Evolutionary conservation across 768 basidiomycete genomes (phyloP), one percentile per base, ranked within the genome.

Genomic region (Agrocybe chaxingu): DNA sequence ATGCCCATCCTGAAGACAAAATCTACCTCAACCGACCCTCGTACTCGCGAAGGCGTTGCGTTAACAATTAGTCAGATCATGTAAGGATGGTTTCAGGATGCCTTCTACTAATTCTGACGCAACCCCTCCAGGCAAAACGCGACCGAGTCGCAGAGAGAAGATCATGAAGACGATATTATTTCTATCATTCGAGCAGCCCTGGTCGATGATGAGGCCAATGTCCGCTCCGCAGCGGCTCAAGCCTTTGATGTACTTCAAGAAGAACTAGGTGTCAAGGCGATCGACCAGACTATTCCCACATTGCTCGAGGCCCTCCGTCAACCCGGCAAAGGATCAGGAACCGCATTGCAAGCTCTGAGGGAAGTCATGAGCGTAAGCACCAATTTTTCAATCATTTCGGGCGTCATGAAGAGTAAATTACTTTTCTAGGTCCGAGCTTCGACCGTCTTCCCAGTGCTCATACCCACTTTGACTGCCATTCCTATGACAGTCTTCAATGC

Each of bases 401-500:
- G 3, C 5, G 24, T 38, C 7, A 32, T 7, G 16, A 10, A 8
- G 24, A 40, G 58, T 53, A 38, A 50, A 13, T 13, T 30, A n/a
- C 30, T 46, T 33, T 40, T 30, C 2, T 64, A 94, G 89, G 90
- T 98, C 58, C 92, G 95, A 35, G 92, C 96, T 10, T 79, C 87
- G 36, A 93, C 90, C 8, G 94, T 98, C 35, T 98, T 98, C 90
- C 97, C 97, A 0, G 90, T 98, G 13, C 74, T 98, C 49, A 92
- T 99, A 51, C 97, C 95, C 0, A 96, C 94, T 1, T 74, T 99
- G 52, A 94, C 90, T 36, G 81, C 89, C 4, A 80, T 80, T 6
- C 97, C 95, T 0, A 96, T 98, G 82, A 85, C 94, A 3, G 83
- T 87, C 7, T 98, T 98, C 84, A 98, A 98, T 62, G 92, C 90